Evolutionary conservation across 2,329 filamentous ascomycete species (phyloP).

Genomic region (Endoconidiophora polonica): DNA sequence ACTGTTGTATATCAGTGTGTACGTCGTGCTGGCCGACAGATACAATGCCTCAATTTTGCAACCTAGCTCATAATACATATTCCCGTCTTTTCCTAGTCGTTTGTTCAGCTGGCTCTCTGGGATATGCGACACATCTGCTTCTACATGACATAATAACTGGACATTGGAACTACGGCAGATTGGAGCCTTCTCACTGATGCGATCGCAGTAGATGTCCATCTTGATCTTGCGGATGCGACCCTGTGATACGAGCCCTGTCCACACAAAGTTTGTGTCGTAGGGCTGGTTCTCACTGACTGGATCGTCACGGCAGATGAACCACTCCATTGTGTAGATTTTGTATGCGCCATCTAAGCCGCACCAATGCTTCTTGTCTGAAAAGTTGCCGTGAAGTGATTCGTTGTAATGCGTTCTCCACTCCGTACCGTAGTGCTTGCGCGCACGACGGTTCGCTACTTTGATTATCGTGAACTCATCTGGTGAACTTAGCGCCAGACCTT

Average conservation of each 20-base stretch:
- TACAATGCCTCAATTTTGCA: conserved; percentile 27
- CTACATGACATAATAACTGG: neutral
- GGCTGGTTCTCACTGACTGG: neutral
- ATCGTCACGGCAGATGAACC: neutral
- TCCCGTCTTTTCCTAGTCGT: neutral
- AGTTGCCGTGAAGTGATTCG: conserved; percentile 17
- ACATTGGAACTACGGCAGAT: neutral
- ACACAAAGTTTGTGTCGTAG: neutral
- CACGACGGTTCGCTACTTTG: conserved; percentile 24
- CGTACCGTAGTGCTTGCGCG: conserved; percentile 28
- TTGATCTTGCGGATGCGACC: neutral
- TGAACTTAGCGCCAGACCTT: conserved; percentile 25
- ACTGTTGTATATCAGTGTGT: conserved; percentile 28
- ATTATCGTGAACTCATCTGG: conserved; percentile 21
- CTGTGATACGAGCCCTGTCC: neutral
- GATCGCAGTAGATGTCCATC: neutral
- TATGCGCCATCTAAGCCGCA: neutral
- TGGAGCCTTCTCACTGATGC: neutral
- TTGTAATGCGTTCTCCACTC: conserved; percentile 20
- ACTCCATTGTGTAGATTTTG: neutral
- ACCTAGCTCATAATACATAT: conserved; percentile 23
- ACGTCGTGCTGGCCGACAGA: conserved; percentile 26
- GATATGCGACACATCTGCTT: neutral
- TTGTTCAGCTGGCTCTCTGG: neutral
- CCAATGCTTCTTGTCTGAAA: neutral